Evolutionary conservation across 352 stramenopile species (phyloP).

Genomic region (Globisporangium sylvaticum): DNA sequence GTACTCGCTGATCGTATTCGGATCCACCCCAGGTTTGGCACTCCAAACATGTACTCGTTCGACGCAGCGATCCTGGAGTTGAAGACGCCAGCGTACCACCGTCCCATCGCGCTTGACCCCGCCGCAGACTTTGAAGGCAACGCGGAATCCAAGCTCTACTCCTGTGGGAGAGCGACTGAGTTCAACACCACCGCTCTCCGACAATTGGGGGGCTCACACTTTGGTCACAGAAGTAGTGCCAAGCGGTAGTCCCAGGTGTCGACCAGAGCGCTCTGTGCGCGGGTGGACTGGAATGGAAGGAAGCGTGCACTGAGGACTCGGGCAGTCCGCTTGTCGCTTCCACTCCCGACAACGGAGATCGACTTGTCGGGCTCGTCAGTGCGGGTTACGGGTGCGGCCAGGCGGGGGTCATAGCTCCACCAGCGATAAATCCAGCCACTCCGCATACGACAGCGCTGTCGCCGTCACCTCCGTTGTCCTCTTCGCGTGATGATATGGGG

Average conservation of each 20-base stretch:
- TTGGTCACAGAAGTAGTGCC: too few relatives aligned
- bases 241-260: too few relatives aligned
- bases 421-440: too few relatives aligned
- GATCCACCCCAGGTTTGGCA: conserved; percentile 21
- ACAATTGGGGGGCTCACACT: too few relatives aligned
- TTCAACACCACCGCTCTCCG: background rate
- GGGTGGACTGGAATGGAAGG: conserved; percentile 1
- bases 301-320: conserved; percentile 19
- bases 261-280: conserved; percentile 23
- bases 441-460: background rate
- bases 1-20: conserved; percentile 18
- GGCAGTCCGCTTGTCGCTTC: conserved; percentile 17
- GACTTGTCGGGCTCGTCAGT: conserved; percentile 8
- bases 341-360: too few relatives aligned
- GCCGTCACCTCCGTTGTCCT: too few relatives aligned
- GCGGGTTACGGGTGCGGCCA: conserved; percentile 11
- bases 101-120: conserved; percentile 8
- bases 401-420: background rate
- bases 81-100: conserved; percentile 1
- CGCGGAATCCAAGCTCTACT: too few relatives aligned
- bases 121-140: too few relatives aligned
- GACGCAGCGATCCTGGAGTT: conserved; percentile 23
- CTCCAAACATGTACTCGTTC: conserved; percentile 12
- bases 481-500: too few relatives aligned
- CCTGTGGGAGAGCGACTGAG: too few relatives aligned